Evolutionary conservation across 2,329 filamentous ascomycete genomes (phyloP), one percentile per base, ranked within the genome.

Genomic region (Alternaria sp.): DNA sequence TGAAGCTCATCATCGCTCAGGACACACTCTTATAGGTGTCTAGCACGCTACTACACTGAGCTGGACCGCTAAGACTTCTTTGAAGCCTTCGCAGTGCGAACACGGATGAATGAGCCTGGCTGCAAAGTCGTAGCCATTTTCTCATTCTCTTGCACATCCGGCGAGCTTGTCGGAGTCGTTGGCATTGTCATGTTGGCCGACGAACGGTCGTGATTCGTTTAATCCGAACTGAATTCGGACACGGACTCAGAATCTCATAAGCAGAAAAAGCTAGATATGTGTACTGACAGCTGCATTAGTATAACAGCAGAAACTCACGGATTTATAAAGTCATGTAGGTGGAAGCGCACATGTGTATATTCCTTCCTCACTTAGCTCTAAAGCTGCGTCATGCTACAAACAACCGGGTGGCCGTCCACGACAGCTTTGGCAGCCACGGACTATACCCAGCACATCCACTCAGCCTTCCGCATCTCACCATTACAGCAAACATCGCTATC

Each of bases 351-450:
- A 40, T 15, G 36, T 17, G 36, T 40, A 17, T 15, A 21, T 40
- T 40, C 36, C 3, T 40, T 40, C 36, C 36, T 21, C 21, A 21
- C 21, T 21, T 21, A 21, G 21, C 21, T 40, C n/a, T 3, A 40
- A 40, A 40, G 9, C n/a, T 40, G 36, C 36, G 36, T 40, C 9
- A 40, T 40, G 36, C 36, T 11, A 6, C n/a, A 40, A 40, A 40
- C n/a, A 17, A 40, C 1, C 9, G 8, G 0, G 3, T 11, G n/a
- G 1, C 1, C n/a, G 5, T 17, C 5, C n/a, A 40, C n/a, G 1
- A 40, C 9, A 40, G 36, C 36, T 17, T 15, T 6, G n/a, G n/a
- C 36, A 40, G 9, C 36, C n/a, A 40, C 36, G 36, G 15, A 11
- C n/a, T 5, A 40, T 40, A 17, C 15, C 36, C 15, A 17, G 1